Evolutionary conservation across 2,329 filamentous ascomycete species (phyloP), one percentile per base, ranked within the genome.

Genomic region (Aspergillus cejpii): DNA sequence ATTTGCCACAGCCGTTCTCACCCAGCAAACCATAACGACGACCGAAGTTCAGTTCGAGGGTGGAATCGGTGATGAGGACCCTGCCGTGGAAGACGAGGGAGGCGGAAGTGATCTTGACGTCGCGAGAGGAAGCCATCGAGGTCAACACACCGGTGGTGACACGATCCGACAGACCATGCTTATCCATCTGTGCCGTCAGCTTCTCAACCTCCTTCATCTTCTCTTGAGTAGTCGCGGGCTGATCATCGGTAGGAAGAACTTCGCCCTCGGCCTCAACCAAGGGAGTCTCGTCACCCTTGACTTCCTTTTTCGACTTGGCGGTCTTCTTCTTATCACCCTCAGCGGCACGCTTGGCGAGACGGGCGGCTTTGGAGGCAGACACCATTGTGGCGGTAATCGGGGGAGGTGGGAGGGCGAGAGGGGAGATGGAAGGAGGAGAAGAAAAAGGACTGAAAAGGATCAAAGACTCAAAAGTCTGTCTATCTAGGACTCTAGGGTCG

Each of bases 1-100:
- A 94, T 79, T 98, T 98, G 69, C 92, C 92, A 72, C 92, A 98
- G 56, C 92, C 92, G 84, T 98, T 98, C 80, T 98, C 92, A 64
- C 92, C 92, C 54, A 98, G 76, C 47, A 98, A 77, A 68, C 92
- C 92, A 68, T 98, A 98, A 62, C 92, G 83, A 62, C 90, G 86
- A 56, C 86, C 89, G 67, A 88, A 92, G 67, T 86, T 91, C 63
- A 98, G 79, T 72, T 98, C 94, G 68, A 98, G 78, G 40, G 84
- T 94, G 53, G 87, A 87, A 72, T 98, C 92, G 66, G 84, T 91
- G 73, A 98, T 87, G 50, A 98, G 83, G 57, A 97, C 92, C 60
- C 86, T 88, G 61, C 94, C 92, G 78, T 98, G 94, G 81, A 98
- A 98, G 53, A 96, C 91, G 58, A 98, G 77, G 53, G 86, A 94